Evolutionary conservation across 2,329 filamentous ascomycete species (phyloP).

Genomic region (Trichoderma breve): DNA sequence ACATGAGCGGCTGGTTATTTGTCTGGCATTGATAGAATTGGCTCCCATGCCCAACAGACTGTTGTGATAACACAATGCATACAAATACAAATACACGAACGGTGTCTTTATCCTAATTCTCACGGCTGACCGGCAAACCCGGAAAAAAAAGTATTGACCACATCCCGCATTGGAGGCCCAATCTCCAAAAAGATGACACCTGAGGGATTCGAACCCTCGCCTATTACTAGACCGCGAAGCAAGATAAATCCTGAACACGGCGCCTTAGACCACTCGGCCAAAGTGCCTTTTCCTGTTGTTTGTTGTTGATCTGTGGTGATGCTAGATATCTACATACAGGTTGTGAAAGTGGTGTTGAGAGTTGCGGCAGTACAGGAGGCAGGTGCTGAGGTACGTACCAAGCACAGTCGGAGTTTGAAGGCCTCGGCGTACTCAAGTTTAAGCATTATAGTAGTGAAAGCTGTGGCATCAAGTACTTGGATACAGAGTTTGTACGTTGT

Average conservation of each 20-base stretch:
- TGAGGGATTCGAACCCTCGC: constrained; percentile 36
- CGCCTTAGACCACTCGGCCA: constrained; percentile 30
- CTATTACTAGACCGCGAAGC: constrained; percentile 31
- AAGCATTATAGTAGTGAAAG: background rate
- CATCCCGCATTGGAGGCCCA: background rate
- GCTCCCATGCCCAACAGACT: background rate
- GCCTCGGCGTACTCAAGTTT: no score
- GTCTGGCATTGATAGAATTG: background rate
- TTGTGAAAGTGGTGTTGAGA: background rate
- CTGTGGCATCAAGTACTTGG: background rate
- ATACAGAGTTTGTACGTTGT: background rate
- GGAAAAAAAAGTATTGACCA: background rate
- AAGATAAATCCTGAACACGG: constrained; percentile 24
- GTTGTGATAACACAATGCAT: background rate
- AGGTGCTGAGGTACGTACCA: background rate
- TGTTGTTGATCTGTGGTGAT: background rate
- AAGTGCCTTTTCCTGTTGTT: constrained; percentile 25
- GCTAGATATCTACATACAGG: background rate
- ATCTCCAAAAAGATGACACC: constrained; percentile 26
- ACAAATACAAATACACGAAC: background rate
- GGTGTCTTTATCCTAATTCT: background rate
- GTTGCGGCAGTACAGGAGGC: background rate
- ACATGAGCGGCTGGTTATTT: background rate
- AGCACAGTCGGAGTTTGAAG: no score
- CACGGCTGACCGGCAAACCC: background rate